Conservation (phyloP, 1,284 basidiomycete species). For the Trametes sp. region DNA sequence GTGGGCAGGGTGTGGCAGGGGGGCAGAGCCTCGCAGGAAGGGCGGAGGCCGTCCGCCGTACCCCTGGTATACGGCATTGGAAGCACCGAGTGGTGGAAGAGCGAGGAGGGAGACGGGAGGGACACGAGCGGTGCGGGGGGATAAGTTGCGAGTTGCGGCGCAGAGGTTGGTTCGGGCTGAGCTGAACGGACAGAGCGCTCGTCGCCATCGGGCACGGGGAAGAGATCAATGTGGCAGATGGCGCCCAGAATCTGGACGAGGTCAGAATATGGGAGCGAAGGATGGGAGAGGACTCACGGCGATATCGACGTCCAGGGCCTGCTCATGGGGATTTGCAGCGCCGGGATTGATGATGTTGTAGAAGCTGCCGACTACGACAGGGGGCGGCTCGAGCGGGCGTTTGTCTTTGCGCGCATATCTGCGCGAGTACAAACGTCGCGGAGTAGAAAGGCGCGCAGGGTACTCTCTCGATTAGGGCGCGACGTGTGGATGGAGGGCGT, state of each 20-base stretch:
- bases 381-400: conserved; percentile 51
- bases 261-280: conserved; percentile 3
- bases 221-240: conserved; percentile 73
- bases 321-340: conserved; percentile 38
- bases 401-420: conserved; percentile 49
- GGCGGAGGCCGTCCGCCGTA: too few relatives aligned
- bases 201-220: conserved; percentile 51
- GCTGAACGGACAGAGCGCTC: background rate
- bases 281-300: conserved; percentile 32
- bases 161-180: background rate
- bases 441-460: too few relatives aligned
- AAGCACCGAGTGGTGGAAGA: too few relatives aligned
- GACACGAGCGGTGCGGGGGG: background rate
- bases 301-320: conserved; percentile 38
- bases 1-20: too few relatives aligned
- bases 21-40: too few relatives aligned
- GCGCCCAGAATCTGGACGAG: conserved; percentile 51
- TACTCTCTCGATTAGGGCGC: background rate
- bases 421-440: too few relatives aligned
- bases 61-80: too few relatives aligned
- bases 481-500: background rate
- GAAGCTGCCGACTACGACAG: conserved; percentile 47
- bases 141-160: background rate
- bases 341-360: conserved; percentile 36
- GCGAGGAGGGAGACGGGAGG: too few relatives aligned